These are phyloP conservation scores for Neurospora tetrasperma DNA, from an alignment of 495 filamentous ascomycete species.

Conservation along the genomic window DNA sequence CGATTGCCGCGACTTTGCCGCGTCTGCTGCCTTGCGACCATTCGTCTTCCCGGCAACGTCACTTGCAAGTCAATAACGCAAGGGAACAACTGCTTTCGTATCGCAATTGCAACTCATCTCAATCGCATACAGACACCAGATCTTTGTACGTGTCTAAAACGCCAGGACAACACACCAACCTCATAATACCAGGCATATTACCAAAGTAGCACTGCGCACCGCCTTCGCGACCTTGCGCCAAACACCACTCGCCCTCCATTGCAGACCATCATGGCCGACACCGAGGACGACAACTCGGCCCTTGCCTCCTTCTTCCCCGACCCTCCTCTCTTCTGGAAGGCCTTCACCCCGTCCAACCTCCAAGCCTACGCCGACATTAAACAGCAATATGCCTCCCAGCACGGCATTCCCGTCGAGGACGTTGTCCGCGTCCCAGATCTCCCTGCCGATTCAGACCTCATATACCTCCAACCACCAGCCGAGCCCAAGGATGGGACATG, in stretches of 20 bases:
- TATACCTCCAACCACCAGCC: constrained; percentile 70
- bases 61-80: not conserved
- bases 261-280: constrained; percentile 21
- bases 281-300: constrained; percentile 27
- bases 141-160: not conserved
- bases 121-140: not conserved
- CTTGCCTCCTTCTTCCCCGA: constrained; percentile 51
- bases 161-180: not conserved
- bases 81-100: not conserved
- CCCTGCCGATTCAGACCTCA: constrained; percentile 51
- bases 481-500: constrained; percentile 64
- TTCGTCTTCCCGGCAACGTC: not conserved
- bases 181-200: not conserved
- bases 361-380: constrained; percentile 48
- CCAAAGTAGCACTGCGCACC: not conserved
- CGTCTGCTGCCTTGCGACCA: not conserved
- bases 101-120: not conserved
- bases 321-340: constrained; percentile 82
- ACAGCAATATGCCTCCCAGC: constrained; percentile 28
- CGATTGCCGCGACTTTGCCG: not conserved
- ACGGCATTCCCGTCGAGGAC: constrained; percentile 21
- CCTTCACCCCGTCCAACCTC: constrained; percentile 74
- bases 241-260: not conserved
- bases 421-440: constrained; percentile 42
- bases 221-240: not conserved